These are phyloP conservation scores for Microbotryum silenes-acaulis DNA, from an alignment of 1,284 basidiomycete genomes.

Conservation along the genomic window DNA sequence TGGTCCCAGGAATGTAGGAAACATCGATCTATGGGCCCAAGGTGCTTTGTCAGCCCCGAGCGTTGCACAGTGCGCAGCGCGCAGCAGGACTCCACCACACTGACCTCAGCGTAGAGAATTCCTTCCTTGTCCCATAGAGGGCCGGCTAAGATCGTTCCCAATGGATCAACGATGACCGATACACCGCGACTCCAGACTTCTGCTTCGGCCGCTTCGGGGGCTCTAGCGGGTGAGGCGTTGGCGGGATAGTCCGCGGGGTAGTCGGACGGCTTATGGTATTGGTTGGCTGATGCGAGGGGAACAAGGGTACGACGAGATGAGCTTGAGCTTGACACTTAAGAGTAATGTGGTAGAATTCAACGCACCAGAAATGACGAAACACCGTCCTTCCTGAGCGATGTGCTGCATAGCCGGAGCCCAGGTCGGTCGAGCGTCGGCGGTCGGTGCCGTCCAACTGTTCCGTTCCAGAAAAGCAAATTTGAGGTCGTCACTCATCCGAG, in stretches of 20 bases:
- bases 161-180: conserved; percentile 58
- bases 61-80: no score
- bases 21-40: conserved; percentile 48
- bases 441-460: conserved; percentile 60
- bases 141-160: conserved; percentile 60
- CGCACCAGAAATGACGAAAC: conserved; percentile 56
- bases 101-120: conserved; percentile 50
- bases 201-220: background rate
- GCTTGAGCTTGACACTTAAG: conserved; percentile 39
- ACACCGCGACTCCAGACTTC: conserved; percentile 55
- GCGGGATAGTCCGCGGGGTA: conserved; percentile 35
- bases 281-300: conserved; percentile 37
- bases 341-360: background rate
- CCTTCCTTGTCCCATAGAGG: conserved; percentile 57
- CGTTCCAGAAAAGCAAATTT: conserved; percentile 25
- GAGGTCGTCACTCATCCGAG: conserved; percentile 51
- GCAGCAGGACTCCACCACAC: background rate
- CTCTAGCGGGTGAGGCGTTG: no score
- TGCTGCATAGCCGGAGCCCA: conserved; percentile 64
- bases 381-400: conserved; percentile 59
- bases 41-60: no score
- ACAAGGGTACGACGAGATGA: conserved; percentile 53
- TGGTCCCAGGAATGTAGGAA: conserved; percentile 54
- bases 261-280: conserved; percentile 17
- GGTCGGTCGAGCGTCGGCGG: conserved; percentile 57